Conservation (phyloP, 2,329 filamentous ascomycete genomes). For the Helminthosporium solani region DNA sequence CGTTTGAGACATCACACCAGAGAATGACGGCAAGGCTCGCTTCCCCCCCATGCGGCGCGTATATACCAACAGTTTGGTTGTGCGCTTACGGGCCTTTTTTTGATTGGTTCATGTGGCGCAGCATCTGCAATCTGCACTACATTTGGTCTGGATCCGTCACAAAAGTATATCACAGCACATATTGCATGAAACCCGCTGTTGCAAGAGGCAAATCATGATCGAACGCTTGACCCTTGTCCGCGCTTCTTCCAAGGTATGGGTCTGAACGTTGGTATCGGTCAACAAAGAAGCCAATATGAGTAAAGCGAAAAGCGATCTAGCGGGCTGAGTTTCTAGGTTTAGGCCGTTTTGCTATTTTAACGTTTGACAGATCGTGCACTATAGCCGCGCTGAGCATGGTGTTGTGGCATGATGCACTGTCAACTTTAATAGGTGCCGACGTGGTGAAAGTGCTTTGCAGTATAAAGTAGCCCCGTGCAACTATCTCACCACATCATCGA, state of each 20-base stretch:
- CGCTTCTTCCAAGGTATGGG: conserved; percentile 6
- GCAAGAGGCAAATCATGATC: background rate
- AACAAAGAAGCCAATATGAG: conserved; percentile 3
- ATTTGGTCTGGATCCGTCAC: background rate
- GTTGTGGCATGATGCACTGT: background rate
- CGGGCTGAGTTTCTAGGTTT: conserved; percentile 1
- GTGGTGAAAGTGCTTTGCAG: background rate
- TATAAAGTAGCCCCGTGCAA: conserved; percentile 11
- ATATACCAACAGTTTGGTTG: background rate
- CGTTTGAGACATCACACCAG: background rate
- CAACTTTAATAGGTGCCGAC: background rate
- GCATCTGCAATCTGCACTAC: conserved; percentile 1
- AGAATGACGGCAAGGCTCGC: background rate
- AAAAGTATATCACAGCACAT: conserved; percentile 1
- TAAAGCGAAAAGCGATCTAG: conserved; percentile 2
- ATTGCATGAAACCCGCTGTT: background rate
- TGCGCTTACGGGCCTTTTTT: conserved; percentile 1
- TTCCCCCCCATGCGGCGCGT: conserved; percentile 2
- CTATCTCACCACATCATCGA: background rate
- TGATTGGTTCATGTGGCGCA: conserved; percentile 8
- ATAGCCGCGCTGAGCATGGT: background rate
- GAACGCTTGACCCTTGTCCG: conserved; percentile 4
- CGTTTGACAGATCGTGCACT: background rate
- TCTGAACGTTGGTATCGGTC: conserved; percentile 3
- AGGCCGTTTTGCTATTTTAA: conserved; percentile 9